phyloP scores from a whole-genome alignment of 108 stramenopile genomes.

The Skeletonema marinoi region DNA sequence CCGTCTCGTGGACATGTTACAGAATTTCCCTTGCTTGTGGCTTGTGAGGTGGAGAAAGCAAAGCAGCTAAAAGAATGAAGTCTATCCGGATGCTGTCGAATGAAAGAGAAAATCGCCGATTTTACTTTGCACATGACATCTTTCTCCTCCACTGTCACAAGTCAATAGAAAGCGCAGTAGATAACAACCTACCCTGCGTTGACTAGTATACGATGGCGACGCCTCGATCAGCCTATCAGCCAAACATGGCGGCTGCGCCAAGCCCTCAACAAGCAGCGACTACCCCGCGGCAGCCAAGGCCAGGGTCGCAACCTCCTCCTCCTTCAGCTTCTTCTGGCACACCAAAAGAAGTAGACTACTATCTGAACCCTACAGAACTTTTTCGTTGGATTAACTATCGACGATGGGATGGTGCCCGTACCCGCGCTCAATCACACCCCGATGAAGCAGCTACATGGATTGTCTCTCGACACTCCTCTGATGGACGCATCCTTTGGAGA shows the following conservation, averaged over 20 bases:
- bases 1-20: too few species aligned
- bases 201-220: neutral
- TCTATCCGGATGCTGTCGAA: too few species aligned
- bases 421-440: slow-evolving; percentile 47
- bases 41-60: too few species aligned
- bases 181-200: too few species aligned
- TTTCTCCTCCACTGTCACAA: too few species aligned
- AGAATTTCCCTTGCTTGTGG: too few species aligned
- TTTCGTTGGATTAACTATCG: slow-evolving; percentile 72
- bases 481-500: slow-evolving; percentile 48
- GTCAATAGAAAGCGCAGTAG: too few species aligned
- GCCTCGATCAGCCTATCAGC: neutral
- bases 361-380: slow-evolving; percentile 62
- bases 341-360: slow-evolving; percentile 58
- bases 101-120: too few species aligned
- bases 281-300: neutral
- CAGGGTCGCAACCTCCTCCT: neutral
- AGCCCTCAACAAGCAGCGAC: neutral
- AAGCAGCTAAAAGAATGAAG: too few species aligned
- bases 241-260: neutral
- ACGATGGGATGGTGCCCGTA: slow-evolving; percentile 61
- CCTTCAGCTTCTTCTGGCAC: slow-evolving; percentile 5
- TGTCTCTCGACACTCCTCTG: slow-evolving; percentile 38
- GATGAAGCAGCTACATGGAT: slow-evolving; percentile 54
- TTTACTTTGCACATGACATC: too few species aligned